Conservation (phyloP, 108 stramenopile species). For the Epipyxis sp. region DNA sequence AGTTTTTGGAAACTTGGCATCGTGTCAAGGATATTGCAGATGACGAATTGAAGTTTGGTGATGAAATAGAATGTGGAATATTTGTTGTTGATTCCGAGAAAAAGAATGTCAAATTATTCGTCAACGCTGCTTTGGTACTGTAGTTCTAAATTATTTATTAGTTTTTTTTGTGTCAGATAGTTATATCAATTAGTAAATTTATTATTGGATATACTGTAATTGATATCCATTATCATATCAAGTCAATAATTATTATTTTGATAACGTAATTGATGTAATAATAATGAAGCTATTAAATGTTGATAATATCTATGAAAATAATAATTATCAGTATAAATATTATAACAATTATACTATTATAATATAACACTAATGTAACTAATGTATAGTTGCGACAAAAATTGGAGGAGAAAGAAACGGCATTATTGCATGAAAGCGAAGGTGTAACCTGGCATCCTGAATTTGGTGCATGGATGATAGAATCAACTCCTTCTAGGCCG, state of each 20-base stretch:
- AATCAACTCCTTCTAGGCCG: constrained; percentile 26
- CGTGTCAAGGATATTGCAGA: constrained; percentile 79
- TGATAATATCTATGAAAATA: no score
- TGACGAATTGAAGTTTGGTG: constrained; percentile 93
- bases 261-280: no score
- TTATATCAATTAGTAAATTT: not conserved
- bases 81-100: constrained; percentile 74
- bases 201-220: no score
- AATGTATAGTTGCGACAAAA: not conserved
- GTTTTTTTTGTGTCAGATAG: constrained; percentile 24
- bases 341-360: no score
- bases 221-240: no score
- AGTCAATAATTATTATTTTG: not conserved
- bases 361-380: no score
- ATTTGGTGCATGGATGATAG: constrained; percentile 33
- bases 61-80: constrained; percentile 95
- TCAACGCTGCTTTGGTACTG: constrained; percentile 67
- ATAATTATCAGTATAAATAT: no score
- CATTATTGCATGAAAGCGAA: not conserved
- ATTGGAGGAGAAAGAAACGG: constrained; percentile 4
- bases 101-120: constrained; percentile 70
- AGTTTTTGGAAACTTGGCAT: constrained; percentile 90
- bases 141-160: no score
- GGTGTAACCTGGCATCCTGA: constrained; percentile 31
- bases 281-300: no score